Percentiles rank a stretch among this genome's conserved stretches.
Conservation (phyloP, 495 filamentous ascomycete species). For the Delitschia confertaspora region DNA sequence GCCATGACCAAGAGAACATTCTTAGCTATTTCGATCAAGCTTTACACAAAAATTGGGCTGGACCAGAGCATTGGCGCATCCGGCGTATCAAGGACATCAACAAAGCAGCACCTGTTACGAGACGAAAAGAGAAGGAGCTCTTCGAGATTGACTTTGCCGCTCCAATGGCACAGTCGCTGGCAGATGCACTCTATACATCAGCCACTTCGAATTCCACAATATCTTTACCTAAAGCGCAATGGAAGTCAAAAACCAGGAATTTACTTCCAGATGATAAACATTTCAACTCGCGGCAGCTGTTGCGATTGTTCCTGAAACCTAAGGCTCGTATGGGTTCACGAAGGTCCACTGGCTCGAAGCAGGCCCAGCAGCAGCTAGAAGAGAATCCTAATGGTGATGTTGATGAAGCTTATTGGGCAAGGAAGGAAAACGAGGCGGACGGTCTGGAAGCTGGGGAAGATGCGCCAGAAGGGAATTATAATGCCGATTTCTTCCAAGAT, state of each 20-base stretch:
- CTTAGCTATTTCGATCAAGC: constrained; percentile 95
- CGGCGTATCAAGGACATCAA: constrained; percentile 78
- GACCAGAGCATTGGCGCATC: constrained; percentile 97
- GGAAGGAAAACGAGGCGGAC: constrained; percentile 51
- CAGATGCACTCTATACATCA: constrained; percentile 76
- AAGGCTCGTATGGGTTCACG: constrained; percentile 65
- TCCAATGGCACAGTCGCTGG: constrained; percentile 57
- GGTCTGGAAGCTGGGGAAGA: constrained; percentile 45
- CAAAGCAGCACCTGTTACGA: constrained; percentile 48
- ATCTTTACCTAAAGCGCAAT: constrained; percentile 80
- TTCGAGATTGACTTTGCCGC: constrained; percentile 88
- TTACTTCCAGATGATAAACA: constrained; percentile 96
- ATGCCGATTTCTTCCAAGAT: constrained; percentile 96
- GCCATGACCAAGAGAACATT: constrained; percentile 76
- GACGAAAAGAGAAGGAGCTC: constrained; percentile 86
- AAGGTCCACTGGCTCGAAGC: constrained; percentile 37
- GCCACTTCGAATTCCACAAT: constrained; percentile 75
- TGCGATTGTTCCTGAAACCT: constrained; percentile 88
- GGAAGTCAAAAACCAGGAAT: constrained; percentile 88
- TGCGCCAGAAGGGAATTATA: constrained; percentile 61
- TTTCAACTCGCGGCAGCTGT: constrained; percentile 85
- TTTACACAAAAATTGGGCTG: constrained; percentile 94
- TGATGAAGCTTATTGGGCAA: constrained; percentile 94
- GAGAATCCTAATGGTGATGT: constrained; percentile 62
- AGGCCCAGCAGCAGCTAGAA: constrained; percentile 31